Base-by-base conservation (phyloP, 805 yeast species). In the Schwanniomyces polymorphus region DNA sequence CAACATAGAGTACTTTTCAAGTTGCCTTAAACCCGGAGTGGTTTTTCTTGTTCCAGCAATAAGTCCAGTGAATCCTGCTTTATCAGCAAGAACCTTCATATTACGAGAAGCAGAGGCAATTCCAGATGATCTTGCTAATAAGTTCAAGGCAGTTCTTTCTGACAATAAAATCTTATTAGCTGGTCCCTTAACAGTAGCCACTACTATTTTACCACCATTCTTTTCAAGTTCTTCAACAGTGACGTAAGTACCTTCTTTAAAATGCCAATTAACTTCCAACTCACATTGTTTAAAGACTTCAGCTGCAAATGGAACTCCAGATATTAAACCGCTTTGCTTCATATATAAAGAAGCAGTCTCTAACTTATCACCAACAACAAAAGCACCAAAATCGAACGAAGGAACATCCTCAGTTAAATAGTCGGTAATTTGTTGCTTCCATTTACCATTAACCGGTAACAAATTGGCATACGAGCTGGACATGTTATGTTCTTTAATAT, bases 21-120 rank as follows among this genome's bases (percentile, higher is more conserved):
- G 69, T 38, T 85, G 74, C 59, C 98, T 81, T 52, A 91, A 78
- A 0, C 98, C 98, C 0, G 98, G 98, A 0, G 98, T 92, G n/a
- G 97, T 92, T 68, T 91, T 91, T 62, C 98, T 80, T 1, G 98
- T 91, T 6, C 97, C 98, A 0, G 98, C 97, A 62, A 91, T 90
- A 21, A 85, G 77, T 0, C 98, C 98, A 3, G 70, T 70, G 61
- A 82, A 92, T 0, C 95, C 94, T 4, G 78, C 68, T 37, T 78
- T 67, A 46, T 83, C 78, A 1, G 97, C 97, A 48, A 80, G 64
- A 5, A 68, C 60, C 44, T 83, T 70, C 3, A 91, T 78, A 26
- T 70, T 65, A 43, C 72, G 66, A 0, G 94, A 82, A 49, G 82
- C 82, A 0, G 96, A 87, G 8, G 97, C 96, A 38, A 91, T 79